Conservation (phyloP, 192 early-diverging fungal genomes). For the Coemansia sp. region DNA sequence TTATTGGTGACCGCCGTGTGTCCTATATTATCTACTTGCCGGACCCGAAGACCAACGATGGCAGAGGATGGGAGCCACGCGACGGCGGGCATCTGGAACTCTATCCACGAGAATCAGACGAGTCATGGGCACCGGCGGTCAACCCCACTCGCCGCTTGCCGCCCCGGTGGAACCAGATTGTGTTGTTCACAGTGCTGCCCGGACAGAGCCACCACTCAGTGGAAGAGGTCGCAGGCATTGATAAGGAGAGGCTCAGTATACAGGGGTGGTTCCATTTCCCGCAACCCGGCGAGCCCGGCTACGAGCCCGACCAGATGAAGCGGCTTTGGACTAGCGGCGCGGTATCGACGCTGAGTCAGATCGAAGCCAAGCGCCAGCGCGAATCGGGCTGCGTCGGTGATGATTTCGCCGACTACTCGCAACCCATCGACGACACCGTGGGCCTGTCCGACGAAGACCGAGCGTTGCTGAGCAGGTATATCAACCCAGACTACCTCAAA, state of each 20-base stretch:
- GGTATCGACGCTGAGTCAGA: slow-evolving; percentile 61
- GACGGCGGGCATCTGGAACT: slow-evolving; percentile 78
- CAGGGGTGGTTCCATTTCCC: slow-evolving; percentile 82
- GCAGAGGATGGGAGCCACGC: slow-evolving; percentile 57
- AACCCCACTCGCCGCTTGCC: slow-evolving; percentile 58
- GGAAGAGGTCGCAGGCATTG: slow-evolving; percentile 65
- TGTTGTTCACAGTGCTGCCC: slow-evolving; percentile 76
- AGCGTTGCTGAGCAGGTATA: slow-evolving; percentile 48
- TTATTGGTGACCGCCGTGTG: slow-evolving; percentile 73
- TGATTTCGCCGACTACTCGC: slow-evolving; percentile 29
- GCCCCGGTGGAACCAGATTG: slow-evolving; percentile 77
- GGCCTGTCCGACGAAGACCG: slow-evolving; percentile 54
- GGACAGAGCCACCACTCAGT: slow-evolving; percentile 81
- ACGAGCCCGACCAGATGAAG: slow-evolving; percentile 53
- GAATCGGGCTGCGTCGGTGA: slow-evolving; percentile 28
- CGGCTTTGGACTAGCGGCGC: slow-evolving; percentile 45
- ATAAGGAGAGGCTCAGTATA: slow-evolving; percentile 60
- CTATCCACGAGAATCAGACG: slow-evolving; percentile 63
- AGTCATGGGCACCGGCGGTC: slow-evolving; percentile 61
- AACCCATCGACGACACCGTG: slow-evolving; percentile 16
- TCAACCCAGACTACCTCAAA: slow-evolving; percentile 69
- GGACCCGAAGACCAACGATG: slow-evolving; percentile 53
- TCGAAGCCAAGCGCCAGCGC: slow-evolving; percentile 48
- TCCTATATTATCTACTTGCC: slow-evolving; percentile 79
- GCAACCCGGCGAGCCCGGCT: slow-evolving; percentile 69